Percentiles rank a stretch among this genome's conserved stretches.
Evolutionary conservation across 345 rosid genomes (phyloP).

Genomic region (Bruguiera gymnorhiza): DNA sequence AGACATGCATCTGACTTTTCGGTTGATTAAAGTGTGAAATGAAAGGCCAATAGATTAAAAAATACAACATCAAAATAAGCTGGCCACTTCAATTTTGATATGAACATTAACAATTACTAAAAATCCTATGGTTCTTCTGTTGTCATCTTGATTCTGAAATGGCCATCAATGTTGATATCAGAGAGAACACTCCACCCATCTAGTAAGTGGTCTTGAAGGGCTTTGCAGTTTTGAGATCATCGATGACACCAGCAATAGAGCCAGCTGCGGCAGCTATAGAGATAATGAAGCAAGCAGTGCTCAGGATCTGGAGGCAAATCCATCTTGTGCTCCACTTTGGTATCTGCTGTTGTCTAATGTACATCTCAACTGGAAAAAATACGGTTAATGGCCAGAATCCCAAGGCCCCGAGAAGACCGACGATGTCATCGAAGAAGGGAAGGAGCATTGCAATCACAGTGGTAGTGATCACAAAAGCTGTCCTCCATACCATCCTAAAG

Average conservation of each 20-base stretch:
- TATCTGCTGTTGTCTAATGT: conserved; percentile 60
- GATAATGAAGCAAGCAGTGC: conserved; percentile 63
- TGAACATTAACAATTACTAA: conserved; percentile 12
- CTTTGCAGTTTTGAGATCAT: conserved; percentile 58
- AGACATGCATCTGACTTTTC: neutral
- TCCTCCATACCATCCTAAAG: conserved; percentile 79
- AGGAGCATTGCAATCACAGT: conserved; percentile 77
- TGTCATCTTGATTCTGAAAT: conserved; percentile 2
- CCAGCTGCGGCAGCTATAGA: conserved; percentile 74
- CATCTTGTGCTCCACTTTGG: conserved; percentile 75
- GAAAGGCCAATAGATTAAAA: neutral
- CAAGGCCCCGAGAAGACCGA: conserved; percentile 78
- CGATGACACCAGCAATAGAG: conserved; percentile 61
- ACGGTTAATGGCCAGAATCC: conserved; percentile 95
- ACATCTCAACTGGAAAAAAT: conserved; percentile 90
- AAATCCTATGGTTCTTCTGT: neutral
- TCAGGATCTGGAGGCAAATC: conserved; percentile 67
- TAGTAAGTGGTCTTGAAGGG: conserved; percentile 55
- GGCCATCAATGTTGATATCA: neutral
- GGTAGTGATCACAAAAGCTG: conserved; percentile 57
- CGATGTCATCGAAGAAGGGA: conserved; percentile 79
- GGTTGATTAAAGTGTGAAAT: neutral
- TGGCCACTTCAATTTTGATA: neutral
- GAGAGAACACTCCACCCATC: neutral
- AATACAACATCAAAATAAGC: neutral